A percentile compares a stretch with the other conserved stretches of the same genome.
These are phyloP conservation scores for Alternaria solani DNA, from an alignment of 2,329 filamentous ascomycete species.

Conservation along the genomic window DNA sequence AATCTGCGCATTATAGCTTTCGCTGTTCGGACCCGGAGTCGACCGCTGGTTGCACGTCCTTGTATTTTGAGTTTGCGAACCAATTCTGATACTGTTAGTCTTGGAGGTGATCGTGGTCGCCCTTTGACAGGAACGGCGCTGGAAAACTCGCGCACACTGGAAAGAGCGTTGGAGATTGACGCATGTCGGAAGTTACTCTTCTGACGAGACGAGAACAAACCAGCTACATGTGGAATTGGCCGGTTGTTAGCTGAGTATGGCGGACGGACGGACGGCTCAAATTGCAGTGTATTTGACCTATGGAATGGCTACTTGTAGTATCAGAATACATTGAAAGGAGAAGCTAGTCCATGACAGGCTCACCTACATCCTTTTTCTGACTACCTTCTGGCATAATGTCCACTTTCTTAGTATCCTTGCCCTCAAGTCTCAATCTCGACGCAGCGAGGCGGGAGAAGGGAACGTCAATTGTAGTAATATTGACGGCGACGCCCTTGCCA, in stretches of 20 bases:
- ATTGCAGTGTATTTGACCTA: slow-evolving; percentile 1
- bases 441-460: slow-evolving; percentile 53
- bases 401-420: background rate
- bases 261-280: background rate
- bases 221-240: background rate
- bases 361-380: slow-evolving; percentile 18
- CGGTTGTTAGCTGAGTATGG: background rate
- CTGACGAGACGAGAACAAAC: background rate
- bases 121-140: background rate
- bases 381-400: background rate
- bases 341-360: slow-evolving; percentile 13
- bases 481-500: slow-evolving; percentile 11
- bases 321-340: slow-evolving; percentile 11
- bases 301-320: slow-evolving; percentile 13
- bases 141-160: background rate
- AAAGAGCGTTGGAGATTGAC: background rate
- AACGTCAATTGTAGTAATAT: slow-evolving; percentile 59
- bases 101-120: slow-evolving; percentile 7
- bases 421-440: background rate
- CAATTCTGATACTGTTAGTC: slow-evolving; percentile 1
- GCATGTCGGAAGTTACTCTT: background rate
- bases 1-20: slow-evolving; percentile 7
- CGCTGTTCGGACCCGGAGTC: slow-evolving; percentile 10
- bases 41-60: background rate
- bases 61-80: slow-evolving; percentile 1